Conservation (phyloP, 164 flowering plant species). For the Liquidambar formosana region DNA sequence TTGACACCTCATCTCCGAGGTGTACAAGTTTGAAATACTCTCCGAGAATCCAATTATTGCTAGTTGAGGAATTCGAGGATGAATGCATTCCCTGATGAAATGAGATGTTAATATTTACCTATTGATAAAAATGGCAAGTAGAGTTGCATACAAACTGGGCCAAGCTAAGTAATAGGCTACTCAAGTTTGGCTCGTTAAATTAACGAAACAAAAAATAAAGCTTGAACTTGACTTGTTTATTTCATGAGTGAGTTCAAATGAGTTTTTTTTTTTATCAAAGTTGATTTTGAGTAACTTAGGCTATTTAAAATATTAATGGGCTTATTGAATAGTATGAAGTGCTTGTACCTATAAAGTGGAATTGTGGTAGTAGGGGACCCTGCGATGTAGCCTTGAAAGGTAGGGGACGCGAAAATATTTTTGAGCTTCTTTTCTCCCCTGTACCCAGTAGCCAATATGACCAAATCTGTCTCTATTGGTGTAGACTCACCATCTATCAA, state of each 20-base stretch:
- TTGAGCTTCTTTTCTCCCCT: conserved; percentile 55
- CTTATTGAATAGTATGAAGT: too few relatives aligned
- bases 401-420: conserved; percentile 41
- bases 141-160: too few relatives aligned
- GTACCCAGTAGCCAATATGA: conserved; percentile 68
- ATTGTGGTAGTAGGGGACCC: conserved; percentile 33
- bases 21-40: conserved; percentile 48
- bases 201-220: too few relatives aligned
- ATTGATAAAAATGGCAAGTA: too few relatives aligned
- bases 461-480: conserved; percentile 47
- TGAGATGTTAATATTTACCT: too few relatives aligned
- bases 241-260: too few relatives aligned
- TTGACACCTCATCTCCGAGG: conserved; percentile 60
- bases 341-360: conserved; percentile 62
- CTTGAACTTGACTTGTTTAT: too few relatives aligned
- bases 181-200: too few relatives aligned
- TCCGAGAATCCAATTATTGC: conserved; percentile 64
- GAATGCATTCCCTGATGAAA: conserved; percentile 49
- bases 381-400: conserved; percentile 31
- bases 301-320: too few relatives aligned
- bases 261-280: too few relatives aligned
- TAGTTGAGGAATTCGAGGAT: conserved; percentile 61
- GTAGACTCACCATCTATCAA: conserved; percentile 35
- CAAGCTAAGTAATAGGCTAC: too few relatives aligned
- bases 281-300: too few relatives aligned